Evolutionary conservation across 768 basidiomycete species (phyloP), one percentile per base, ranked within the genome.

Genomic region (Lanmaoa rubissima): DNA sequence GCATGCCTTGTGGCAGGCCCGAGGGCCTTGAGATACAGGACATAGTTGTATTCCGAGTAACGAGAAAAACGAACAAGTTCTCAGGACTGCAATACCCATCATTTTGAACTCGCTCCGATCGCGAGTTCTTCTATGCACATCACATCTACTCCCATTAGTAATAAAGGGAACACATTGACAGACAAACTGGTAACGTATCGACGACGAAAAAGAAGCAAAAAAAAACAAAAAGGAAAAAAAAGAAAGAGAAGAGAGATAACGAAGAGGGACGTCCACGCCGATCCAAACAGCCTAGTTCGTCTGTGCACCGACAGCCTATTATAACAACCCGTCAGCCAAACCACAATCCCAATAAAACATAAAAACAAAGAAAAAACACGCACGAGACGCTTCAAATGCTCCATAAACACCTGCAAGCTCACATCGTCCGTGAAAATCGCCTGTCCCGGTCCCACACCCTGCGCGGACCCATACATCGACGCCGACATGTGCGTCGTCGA

Each of bases 401-500:
- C 95, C 94, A 94, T 95, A 79, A 97, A 96, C 54, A 95, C 90
- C 73, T 95, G 92, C 75, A 98, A 82, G 70, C 93, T 97, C 60
- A 98, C 96, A 73, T 99, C 96, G 69, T 98, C 97, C 53, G 97
- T 99, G 73, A 98, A 97, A 73, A 99, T 98, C 16, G 94, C 92
- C 73, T 94, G 90, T 5, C 95, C 95, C 2, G 82, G 76, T 10
- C 80, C 80, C 11, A 83, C 82, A 19, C 82, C 81, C 14, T 84
- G 79, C 10, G 82, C 79, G 5, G 85, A 81, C n/a, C 93, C 92
- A 72, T 95, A 95, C 85, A 95, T 92, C 56, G 84, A 84, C 60
- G 83, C 83, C 24, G 91, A 90, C 89, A 97, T 93, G 71, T 99
- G 96, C 40, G 96, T 98, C 57, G 96, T 98, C 54, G 93, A 96